Base-by-base conservation (phyloP, 2,329 filamentous ascomycete species). In the Incumbomyces delicatus region DNA sequence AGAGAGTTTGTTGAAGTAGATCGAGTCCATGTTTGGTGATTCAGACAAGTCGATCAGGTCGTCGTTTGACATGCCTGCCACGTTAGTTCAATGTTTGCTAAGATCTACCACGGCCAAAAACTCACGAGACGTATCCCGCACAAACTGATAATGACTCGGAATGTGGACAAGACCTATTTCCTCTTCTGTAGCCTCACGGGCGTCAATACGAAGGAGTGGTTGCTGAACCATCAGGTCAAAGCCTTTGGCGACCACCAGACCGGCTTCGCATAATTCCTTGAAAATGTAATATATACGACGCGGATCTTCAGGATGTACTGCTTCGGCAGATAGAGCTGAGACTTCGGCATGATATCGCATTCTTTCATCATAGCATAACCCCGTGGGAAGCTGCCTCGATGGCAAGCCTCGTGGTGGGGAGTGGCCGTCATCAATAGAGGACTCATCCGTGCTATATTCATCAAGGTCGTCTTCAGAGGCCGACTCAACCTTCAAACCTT, bases 271-370 rank as follows among this genome's bases (percentile, higher is more conserved):
- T 57, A 98, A 84, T 33, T 86, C 86, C 57, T 86, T 83, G 74
- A 92, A 95, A 56, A 98, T 98, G 58, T 86, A 83, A 58, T 89
- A 86, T 50, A 98, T 95, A 12, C 92, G 81, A 22, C 87, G 76
- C 1, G 92, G 92, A 58, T 98, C 92, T 64, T 98, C 92, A 0
- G 92, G 92, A 60, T 98, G 92, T 43, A 94, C 83, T 17, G 90
- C 83, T 40, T 81, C 77, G 1, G 76, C 74, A 14, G 70, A 65
- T 2, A 70, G 67, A 2, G 74, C 70, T 14, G 87, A 81, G 13
- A 86, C 81, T 61, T 95, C 94, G 46, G 88, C 85, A 63, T 98
- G 92, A 50, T 94, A 84, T 50, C 92, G 87, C 92, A 98, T 98
- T 29, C 90, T 80, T 48, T 87, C 81, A 67, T 98, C 92, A 62